Percentiles rank a stretch among this genome's conserved stretches.
phyloP scores from a whole-genome alignment of 352 stramenopile species.

The Aphanomyces astaci region DNA sequence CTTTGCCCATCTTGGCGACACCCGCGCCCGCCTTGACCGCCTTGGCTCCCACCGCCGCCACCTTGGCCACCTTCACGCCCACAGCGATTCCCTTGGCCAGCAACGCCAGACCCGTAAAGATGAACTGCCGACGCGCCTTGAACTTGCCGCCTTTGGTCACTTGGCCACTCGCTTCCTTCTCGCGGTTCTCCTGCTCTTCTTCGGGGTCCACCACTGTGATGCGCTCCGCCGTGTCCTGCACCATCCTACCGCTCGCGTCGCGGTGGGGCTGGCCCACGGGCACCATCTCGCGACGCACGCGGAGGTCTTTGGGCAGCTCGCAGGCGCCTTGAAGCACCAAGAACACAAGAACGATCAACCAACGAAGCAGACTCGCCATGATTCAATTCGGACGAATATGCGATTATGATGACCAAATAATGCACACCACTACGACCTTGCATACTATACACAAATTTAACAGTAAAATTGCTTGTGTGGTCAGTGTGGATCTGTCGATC shows the following conservation, averaged over 20 bases:
- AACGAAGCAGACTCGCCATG: background rate
- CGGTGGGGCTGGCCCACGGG: background rate
- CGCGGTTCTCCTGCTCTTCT: background rate
- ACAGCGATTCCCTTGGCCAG: background rate
- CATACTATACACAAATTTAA: no score
- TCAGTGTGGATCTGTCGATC: no score
- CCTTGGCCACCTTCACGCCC: background rate
- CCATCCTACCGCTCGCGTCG: background rate
- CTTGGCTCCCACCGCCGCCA: background rate
- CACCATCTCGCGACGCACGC: background rate
- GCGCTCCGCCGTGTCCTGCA: background rate
- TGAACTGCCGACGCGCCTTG: background rate
- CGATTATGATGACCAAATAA: no score
- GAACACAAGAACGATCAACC: background rate
- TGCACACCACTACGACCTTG: no score
- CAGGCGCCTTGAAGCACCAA: background rate
- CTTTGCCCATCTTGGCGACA: background rate
- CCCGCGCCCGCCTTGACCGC: background rate
- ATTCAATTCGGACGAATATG: no score
- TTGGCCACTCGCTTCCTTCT: background rate
- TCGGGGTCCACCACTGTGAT: background rate
- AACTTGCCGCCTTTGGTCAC: background rate
- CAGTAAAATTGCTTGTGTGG: no score
- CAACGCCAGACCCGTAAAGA: background rate
- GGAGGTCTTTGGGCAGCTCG: background rate